These are phyloP conservation scores for Carex cristatella DNA, from an alignment of 176 grass and related monocot species.

Conservation along the genomic window DNA sequence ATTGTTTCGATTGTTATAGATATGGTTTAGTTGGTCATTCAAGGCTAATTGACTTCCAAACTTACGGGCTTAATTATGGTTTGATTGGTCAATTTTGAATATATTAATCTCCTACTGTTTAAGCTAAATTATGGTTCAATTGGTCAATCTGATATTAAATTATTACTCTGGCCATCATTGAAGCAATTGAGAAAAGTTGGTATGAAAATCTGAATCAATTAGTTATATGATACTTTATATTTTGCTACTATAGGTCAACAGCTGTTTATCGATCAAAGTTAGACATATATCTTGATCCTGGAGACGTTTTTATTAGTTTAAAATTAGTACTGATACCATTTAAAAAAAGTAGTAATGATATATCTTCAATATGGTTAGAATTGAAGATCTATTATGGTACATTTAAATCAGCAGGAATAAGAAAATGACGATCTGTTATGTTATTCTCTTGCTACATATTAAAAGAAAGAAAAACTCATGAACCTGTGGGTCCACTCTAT, in stretches of 20 bases:
- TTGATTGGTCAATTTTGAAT: not conserved
- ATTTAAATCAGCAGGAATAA: not conserved
- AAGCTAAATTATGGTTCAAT: not conserved
- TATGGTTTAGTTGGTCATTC: constrained; percentile 1
- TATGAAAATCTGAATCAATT: not conserved
- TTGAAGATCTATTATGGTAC: too few species aligned
- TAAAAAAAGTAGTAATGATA: not conserved
- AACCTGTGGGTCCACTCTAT: not conserved
- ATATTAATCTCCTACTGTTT: not conserved
- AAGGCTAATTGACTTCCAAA: not conserved
- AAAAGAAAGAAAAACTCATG: not conserved
- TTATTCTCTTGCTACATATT: not conserved
- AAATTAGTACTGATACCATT: not conserved
- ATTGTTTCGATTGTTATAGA: not conserved
- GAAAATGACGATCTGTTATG: not conserved
- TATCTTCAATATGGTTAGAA: not conserved
- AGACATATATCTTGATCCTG: not conserved
- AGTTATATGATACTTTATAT: not conserved
- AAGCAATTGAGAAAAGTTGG: not conserved
- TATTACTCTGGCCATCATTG: not conserved
- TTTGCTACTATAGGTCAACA: not conserved
- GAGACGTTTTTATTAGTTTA: not conserved
- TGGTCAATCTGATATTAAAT: not conserved
- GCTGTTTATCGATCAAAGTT: not conserved
- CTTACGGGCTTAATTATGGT: not conserved